Conservation (phyloP, 495 filamentous ascomycete genomes). For the Staphylotrichum tortipilum region DNA sequence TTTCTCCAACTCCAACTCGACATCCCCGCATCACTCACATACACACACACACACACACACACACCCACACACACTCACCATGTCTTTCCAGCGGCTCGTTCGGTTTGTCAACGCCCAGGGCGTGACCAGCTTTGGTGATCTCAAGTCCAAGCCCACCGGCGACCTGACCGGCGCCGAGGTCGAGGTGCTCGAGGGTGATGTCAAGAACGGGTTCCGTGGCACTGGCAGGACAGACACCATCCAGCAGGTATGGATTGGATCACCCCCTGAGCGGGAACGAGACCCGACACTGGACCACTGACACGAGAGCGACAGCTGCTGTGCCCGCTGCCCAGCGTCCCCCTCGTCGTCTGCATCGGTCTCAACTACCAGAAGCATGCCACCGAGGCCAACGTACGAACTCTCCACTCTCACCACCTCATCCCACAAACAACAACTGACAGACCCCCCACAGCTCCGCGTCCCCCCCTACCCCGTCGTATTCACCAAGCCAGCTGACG, state of each 20-base stretch:
- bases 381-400: slow-evolving; percentile 12
- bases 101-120: background rate
- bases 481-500: slow-evolving; percentile 40
- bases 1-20: no score
- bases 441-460: slow-evolving; percentile 25
- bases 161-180: background rate
- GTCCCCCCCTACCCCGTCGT: slow-evolving; percentile 35
- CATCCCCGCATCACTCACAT: no score
- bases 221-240: background rate
- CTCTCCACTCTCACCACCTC: no score
- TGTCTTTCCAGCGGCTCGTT: background rate
- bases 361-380: slow-evolving; percentile 17
- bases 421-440: no score
- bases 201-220: background rate
- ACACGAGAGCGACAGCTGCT: no score
- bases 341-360: slow-evolving; percentile 16
- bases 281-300: background rate
- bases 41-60: background rate
- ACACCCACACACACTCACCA: background rate
- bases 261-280: background rate
- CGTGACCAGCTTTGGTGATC: background rate
- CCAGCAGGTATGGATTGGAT: background rate
- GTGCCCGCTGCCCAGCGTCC: background rate
- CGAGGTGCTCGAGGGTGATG: background rate
- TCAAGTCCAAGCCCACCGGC: background rate